Evolutionary conservation across 179 eudicot species (phyloP).

Genomic region (Heliamphora pulchella): DNA sequence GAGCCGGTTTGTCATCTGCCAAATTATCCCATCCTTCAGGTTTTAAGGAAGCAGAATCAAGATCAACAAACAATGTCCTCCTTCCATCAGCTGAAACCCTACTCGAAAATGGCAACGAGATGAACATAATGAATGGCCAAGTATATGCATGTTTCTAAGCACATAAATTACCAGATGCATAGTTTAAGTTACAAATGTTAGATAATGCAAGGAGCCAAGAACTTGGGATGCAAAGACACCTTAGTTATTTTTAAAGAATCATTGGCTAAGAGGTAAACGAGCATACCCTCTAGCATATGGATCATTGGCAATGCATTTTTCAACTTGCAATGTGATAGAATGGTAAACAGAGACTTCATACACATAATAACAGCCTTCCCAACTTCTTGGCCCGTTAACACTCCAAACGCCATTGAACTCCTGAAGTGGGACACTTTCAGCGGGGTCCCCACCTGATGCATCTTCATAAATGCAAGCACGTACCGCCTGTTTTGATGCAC

Average conservation of each 20-base stretch:
- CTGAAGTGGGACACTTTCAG: constrained; percentile 50
- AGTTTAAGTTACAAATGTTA: not conserved
- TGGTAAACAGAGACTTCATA: constrained; percentile 90
- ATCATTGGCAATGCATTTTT: constrained; percentile 79
- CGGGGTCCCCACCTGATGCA: constrained; percentile 46
- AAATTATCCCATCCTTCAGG: constrained; percentile 88
- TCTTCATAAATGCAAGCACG: constrained; percentile 48
- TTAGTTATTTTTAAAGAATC: not conserved
- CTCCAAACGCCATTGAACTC: constrained; percentile 84
- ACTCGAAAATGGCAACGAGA: constrained; percentile 14
- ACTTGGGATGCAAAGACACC: not conserved
- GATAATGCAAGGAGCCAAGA: not conserved
- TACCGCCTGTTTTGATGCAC: constrained; percentile 47
- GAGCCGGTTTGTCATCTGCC: constrained; percentile 63
- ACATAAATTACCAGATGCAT: not conserved
- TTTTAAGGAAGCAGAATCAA: constrained; percentile 57
- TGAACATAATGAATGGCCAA: constrained; percentile 12
- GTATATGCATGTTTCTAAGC: not conserved
- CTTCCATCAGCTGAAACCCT: constrained; percentile 80
- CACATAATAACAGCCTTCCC: constrained; percentile 97
- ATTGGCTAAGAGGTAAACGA: not conserved
- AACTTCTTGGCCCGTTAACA: constrained; percentile 59
- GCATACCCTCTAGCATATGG: constrained; percentile 98
- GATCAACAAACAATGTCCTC: constrained; percentile 69
- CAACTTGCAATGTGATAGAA: constrained; percentile 64